Evolutionary conservation across 2,329 filamentous ascomycete genomes (phyloP).

Genomic region (Westerdykella ornata): DNA sequence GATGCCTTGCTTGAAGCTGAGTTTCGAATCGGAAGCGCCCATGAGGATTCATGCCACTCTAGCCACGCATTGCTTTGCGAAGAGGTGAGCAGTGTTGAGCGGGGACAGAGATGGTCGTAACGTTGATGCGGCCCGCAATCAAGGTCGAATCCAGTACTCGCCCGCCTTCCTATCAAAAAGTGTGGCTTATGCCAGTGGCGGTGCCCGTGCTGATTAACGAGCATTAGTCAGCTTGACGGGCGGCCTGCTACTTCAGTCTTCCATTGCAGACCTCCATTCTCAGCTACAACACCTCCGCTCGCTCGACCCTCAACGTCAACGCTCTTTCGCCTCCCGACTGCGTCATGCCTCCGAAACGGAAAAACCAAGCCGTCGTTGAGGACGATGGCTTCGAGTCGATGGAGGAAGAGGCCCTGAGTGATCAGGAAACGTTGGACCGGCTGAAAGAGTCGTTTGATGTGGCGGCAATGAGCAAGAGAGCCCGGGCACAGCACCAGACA

Average conservation of each 20-base stretch:
- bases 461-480: conserved; percentile 29
- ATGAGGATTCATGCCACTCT: conserved; percentile 49
- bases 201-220: too few species aligned
- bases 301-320: too few species aligned
- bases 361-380: conserved; percentile 34
- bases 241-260: too few species aligned
- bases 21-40: conserved; percentile 98
- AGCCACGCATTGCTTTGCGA: conserved; percentile 15
- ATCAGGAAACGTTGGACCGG: conserved; percentile 45
- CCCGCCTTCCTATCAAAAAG: background rate
- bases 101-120: background rate
- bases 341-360: conserved; percentile 43
- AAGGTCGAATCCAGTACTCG: conserved; percentile 8
- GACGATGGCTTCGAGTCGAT: conserved; percentile 53
- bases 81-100: background rate
- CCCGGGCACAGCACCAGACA: conserved; percentile 12
- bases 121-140: background rate
- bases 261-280: too few species aligned
- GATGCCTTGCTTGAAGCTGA: conserved; percentile 97
- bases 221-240: too few species aligned
- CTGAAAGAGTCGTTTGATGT: conserved; percentile 37
- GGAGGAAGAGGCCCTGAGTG: conserved; percentile 43
- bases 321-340: too few species aligned
- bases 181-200: too few species aligned
- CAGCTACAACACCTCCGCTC: too few species aligned